Evolutionary conservation across 768 basidiomycete species (phyloP), one percentile per base, ranked within the genome.

Genomic region (Boletellus ananiceps): DNA sequence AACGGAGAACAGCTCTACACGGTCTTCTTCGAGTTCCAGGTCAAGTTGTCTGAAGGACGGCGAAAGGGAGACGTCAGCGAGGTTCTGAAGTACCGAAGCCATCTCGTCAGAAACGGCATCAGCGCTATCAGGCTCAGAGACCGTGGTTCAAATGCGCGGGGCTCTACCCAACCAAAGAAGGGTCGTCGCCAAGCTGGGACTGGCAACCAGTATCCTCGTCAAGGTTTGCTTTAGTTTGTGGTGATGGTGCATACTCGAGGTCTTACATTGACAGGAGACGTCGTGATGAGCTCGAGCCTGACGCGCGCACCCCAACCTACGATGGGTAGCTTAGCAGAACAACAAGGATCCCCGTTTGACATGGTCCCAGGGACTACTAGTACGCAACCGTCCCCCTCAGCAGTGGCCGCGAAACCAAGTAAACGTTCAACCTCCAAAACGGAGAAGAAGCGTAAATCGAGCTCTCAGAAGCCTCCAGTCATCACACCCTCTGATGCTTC

Each of bases 11-110:
- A 40, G 37, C 52, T 64, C 7, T 66, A 46, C 52, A 21, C 3
- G 40, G 44, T 25, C 33, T 66, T 68, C 48, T 41, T 66, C 49
- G 14, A 53, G 31, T 68, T 56, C 34, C 52, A 66, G 40, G 2
- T 14, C 27, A 40, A 0, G 25, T 37, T 62, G 27, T 14, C 25
- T 19, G 5, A 3, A 40, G 44, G 16, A 4, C 18, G 15, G 27
- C 15, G n/a, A 42, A 3, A 14, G 0, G 8, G 32, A 2, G 8
- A 15, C n/a, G 8, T 2, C 11, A 0, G 16, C 8, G 7, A 9
- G 1, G 45, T 31, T 29, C 2, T 1, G 3, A 5, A 31, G n/a
- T 54, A 42, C 45, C 7, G 5, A 1, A 19, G 0, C 11, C 31
- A 2, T 0, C 1, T 64, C 16, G 0, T 15, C 35, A 51, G 35